Conservation (phyloP, 2,329 filamentous ascomycete species). For the Elsinoe batatas region DNA sequence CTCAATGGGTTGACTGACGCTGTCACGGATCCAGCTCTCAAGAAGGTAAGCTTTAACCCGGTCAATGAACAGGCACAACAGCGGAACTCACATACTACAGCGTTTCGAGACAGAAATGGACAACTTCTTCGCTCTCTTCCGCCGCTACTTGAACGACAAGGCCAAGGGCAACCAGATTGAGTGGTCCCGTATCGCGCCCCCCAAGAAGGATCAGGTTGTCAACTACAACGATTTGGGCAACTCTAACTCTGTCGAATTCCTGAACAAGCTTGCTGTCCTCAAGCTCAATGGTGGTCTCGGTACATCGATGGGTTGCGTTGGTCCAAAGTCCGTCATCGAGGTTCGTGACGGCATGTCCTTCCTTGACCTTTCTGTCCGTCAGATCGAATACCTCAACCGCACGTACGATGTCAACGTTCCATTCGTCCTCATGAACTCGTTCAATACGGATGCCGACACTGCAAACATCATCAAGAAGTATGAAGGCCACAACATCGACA, state of each 20-base stretch:
- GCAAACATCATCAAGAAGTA: slow-evolving; percentile 99
- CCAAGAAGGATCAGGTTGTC: slow-evolving; percentile 86
- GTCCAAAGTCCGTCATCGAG: slow-evolving; percentile 98
- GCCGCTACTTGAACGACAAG: slow-evolving; percentile 96
- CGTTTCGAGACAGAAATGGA: slow-evolving; percentile 99
- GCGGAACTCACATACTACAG: slow-evolving; percentile 25
- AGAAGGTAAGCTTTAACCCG: slow-evolving; percentile 55
- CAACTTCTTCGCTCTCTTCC: slow-evolving; percentile 99
- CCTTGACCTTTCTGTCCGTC: slow-evolving; percentile 93
- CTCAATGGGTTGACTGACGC: slow-evolving; percentile 87
- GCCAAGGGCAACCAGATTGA: slow-evolving; percentile 94
- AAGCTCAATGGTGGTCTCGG: slow-evolving; percentile 99
- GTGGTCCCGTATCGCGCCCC: slow-evolving; percentile 94
- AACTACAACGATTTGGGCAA: slow-evolving; percentile 87
- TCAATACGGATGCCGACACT: slow-evolving; percentile 98
- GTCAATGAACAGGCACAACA: not conserved
- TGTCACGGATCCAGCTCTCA: slow-evolving; percentile 65
- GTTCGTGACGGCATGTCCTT: slow-evolving; percentile 99
- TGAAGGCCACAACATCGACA: slow-evolving; percentile 98
- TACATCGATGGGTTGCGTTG: slow-evolving; percentile 99
- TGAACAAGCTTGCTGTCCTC: slow-evolving; percentile 94
- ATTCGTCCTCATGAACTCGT: slow-evolving; percentile 99
- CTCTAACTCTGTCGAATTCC: slow-evolving; percentile 82
- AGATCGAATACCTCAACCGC: slow-evolving; percentile 98
- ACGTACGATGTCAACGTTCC: slow-evolving; percentile 96